A percentile compares a stretch with the other conserved stretches of the same genome.
phyloP scores from a whole-genome alignment of 441 rosid species.

The Syzygium syzygioides region DNA sequence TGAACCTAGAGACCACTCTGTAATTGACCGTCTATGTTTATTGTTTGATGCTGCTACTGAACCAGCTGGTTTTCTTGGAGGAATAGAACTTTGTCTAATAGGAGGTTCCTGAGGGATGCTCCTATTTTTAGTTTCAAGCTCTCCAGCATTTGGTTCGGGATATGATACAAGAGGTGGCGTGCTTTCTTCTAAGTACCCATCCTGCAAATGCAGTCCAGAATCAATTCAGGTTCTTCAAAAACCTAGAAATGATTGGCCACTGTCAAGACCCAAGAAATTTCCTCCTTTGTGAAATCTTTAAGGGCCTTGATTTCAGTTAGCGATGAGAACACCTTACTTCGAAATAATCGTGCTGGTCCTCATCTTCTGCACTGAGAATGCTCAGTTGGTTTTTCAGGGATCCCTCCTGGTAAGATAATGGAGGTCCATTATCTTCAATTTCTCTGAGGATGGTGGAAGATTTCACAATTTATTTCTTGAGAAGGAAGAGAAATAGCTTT shows the following conservation, averaged over 20 bases:
- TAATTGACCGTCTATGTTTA: constrained; percentile 47
- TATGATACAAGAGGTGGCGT: not conserved
- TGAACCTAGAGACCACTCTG: constrained; percentile 88
- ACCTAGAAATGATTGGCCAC: not conserved
- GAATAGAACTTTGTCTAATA: constrained; percentile 47
- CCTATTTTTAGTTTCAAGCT: not conserved
- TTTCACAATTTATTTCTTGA: not conserved
- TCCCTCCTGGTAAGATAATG: constrained; percentile 29
- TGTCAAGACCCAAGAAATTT: not conserved
- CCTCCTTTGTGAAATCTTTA: not conserved
- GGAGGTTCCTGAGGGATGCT: constrained; percentile 8
- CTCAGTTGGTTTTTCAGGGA: constrained; percentile 44
- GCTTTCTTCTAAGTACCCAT: not conserved
- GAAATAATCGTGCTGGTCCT: constrained; percentile 27
- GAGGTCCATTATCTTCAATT: constrained; percentile 43
- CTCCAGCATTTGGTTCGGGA: constrained; percentile 13
- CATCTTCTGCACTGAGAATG: constrained; percentile 32
- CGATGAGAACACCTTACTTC: constrained; percentile 34
- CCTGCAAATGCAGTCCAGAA: not conserved
- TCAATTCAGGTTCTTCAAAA: not conserved
- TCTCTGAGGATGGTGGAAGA: constrained; percentile 28
- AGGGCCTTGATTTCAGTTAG: not conserved
- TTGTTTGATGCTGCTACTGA: constrained; percentile 17
- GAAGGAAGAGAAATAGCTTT: not conserved
- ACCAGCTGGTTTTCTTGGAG: constrained; percentile 22